Base-by-base conservation (phyloP, 768 basidiomycete genomes). In the Hemileccinum rubropunctum region DNA sequence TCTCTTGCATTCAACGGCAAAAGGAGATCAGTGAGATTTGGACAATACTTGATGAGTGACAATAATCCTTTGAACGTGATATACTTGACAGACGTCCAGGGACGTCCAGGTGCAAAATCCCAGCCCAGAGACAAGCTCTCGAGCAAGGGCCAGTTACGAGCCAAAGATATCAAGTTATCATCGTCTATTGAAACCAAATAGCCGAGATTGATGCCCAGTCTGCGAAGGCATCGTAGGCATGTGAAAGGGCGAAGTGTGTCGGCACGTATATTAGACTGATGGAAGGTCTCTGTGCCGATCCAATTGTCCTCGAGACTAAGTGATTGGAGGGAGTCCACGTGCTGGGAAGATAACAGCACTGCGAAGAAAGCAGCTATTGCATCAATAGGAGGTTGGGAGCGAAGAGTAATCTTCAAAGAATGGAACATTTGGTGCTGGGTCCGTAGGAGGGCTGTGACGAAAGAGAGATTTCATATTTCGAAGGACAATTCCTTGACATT, bases 141-240 rank as follows among this genome's bases (percentile, higher is more conserved):
- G 4, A 56, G 26, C 1, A 7, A 34, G 11, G 45, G 48, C 53
- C 55, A 56, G 18, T 40, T 47, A 13, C 46, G 42, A 9, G 45
- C 7, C 33, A 57, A 13, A 33, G 42, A 36, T 14, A 18, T 9
- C 20, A 51, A 28, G 8, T 44, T 37, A 17, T 45, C 42, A 1
- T 57, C 48, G 23, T 56, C 40, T 9, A 56, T 32, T 6, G 47
- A 42, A n/a, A 50, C 17, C 46, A 42, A 54, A 14, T 3, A 12
- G n/a, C 46, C 27, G 13, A 40, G 20, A n/a, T 55, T 20, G 12
- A 55, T 1, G 0, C 7, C 26, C 2, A 48, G 34, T 18, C 12
- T 8, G 15, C 27, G 23, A 13, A 56, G 47, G 15, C 14, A 33
- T 26, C 3, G 10, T 1, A 54, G 17, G 35, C 42, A 32, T 17